Evolutionary conservation across 768 basidiomycete species (phyloP), one percentile per base, ranked within the genome.

Genomic region (Pisolithus orientalis): DNA sequence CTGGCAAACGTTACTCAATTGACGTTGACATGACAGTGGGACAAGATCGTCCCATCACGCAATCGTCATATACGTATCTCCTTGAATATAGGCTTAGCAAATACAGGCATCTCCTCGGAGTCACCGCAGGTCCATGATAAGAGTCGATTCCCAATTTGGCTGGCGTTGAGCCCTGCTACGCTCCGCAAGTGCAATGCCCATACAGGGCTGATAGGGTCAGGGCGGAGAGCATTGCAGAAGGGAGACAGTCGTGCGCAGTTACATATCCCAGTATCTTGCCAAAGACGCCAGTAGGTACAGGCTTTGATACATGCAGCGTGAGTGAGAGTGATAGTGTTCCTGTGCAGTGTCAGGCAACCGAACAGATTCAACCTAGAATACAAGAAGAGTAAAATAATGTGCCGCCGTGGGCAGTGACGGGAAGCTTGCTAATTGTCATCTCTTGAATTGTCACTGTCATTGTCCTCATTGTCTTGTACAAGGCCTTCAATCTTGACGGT

Each of bases 401-500:
- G 25, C n/a, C 38, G 11, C 17, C 56, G 43, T 44, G 46, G 39
- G 57, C 63, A 59, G 56, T 68, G 62, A 55, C 68, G 61, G 51
- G 10, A 39, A 25, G 28, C 60, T 56, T 53, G 44, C 62, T 59
- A 56, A 54, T 59, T 61, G 14, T 63, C 63, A n/a, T 68, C 65
- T 46, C 70, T 67, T 45, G 65, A 66, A 59, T 60, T 57, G 32
- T 65, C 63, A 53, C 64, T 66, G 47, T 53, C 60, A 42, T 59
- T 67, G 47, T 62, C 62, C 32, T 47, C 57, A 39, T 54, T 47
- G 3, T 55, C 54, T 49, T 66, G 57, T 49, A 64, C 59, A 49
- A 86, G 65, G 38, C 82, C 84, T 68, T 86, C 85, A 52, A 87
- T 85, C 60, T 83, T 74, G 53, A 85, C 69, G 24, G 31, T 10